phyloP scores from a whole-genome alignment of 306 rosid genomes.

The Cicer cuneatum region DNA sequence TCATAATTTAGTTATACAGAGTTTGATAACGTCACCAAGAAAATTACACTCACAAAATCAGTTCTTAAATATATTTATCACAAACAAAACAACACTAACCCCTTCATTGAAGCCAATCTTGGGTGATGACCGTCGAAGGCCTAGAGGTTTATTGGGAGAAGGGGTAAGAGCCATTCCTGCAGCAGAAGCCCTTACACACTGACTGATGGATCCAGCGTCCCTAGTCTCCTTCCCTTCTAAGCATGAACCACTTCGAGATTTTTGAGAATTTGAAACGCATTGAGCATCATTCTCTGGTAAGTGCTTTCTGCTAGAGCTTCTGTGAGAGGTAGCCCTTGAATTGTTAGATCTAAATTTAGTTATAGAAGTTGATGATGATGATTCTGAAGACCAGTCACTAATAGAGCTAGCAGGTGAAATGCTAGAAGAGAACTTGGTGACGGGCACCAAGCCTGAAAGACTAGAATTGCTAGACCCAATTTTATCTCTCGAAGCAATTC shows the following conservation, averaged over 20 bases:
- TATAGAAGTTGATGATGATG: slow-evolving; percentile 64
- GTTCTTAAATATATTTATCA: slow-evolving; percentile 32
- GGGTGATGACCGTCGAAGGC: slow-evolving; percentile 83
- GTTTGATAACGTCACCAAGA: background rate
- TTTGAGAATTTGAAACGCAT: slow-evolving; percentile 49
- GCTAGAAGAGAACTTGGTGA: slow-evolving; percentile 56
- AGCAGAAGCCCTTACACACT: slow-evolving; percentile 48
- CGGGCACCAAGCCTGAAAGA: slow-evolving; percentile 51
- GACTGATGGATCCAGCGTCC: slow-evolving; percentile 43
- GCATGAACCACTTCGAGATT: slow-evolving; percentile 39
- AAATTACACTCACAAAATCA: slow-evolving; percentile 25
- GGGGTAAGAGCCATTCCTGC: slow-evolving; percentile 52
- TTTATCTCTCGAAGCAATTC: slow-evolving; percentile 53
- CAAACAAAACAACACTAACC: slow-evolving; percentile 57
- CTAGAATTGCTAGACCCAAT: slow-evolving; percentile 50
- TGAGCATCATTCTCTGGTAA: slow-evolving; percentile 50
- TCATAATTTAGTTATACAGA: background rate
- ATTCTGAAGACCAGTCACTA: slow-evolving; percentile 77
- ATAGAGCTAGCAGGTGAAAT: slow-evolving; percentile 73
- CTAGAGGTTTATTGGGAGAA: slow-evolving; percentile 64
- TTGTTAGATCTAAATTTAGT: slow-evolving; percentile 53
- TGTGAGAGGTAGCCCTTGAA: slow-evolving; percentile 69
- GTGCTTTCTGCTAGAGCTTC: slow-evolving; percentile 54
- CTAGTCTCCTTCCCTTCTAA: slow-evolving; percentile 53
- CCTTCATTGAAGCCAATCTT: slow-evolving; percentile 95